Conservation (phyloP, 1,139 yeast genomes). For the Komagataea norvegica region DNA sequence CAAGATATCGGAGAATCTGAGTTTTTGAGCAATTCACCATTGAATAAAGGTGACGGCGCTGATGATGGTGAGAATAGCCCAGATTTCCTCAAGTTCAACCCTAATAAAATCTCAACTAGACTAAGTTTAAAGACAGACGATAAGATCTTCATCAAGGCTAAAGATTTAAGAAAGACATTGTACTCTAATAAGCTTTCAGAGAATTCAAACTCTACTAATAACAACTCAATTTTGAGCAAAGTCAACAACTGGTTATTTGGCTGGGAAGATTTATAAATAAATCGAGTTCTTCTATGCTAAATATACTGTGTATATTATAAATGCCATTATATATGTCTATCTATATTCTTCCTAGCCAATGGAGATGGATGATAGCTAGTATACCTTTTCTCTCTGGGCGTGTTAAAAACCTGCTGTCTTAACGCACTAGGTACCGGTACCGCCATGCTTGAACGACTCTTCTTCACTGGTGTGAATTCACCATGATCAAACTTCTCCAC, state of each 20-base stretch:
- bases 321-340: background rate
- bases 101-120: conserved; percentile 13
- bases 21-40: conserved; percentile 12
- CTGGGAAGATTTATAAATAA: conserved; percentile 47
- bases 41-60: conserved; percentile 12
- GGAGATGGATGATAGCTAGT: conserved; percentile 17
- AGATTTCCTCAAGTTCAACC: conserved; percentile 12
- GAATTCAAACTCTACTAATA: conserved; percentile 15
- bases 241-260: conserved; percentile 46
- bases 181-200: conserved; percentile 24
- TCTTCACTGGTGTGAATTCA: conserved; percentile 22
- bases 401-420: conserved; percentile 7
- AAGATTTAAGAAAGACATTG: conserved; percentile 29
- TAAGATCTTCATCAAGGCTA: conserved; percentile 30
- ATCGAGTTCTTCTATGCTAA: too few relatives aligned
- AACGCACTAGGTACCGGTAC: background rate
- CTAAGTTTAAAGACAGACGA: conserved; percentile 27
- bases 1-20: conserved; percentile 51
- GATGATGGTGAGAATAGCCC: conserved; percentile 10
- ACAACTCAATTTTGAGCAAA: conserved; percentile 26
- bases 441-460: background rate
- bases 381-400: conserved; percentile 3
- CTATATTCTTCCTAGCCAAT: conserved; percentile 11
- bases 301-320: background rate
- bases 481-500: conserved; percentile 22